Percentiles rank a stretch among this genome's conserved stretches.
phyloP scores from a whole-genome alignment of 176 grass and related monocot species.

The Pontederia paniculata region DNA sequence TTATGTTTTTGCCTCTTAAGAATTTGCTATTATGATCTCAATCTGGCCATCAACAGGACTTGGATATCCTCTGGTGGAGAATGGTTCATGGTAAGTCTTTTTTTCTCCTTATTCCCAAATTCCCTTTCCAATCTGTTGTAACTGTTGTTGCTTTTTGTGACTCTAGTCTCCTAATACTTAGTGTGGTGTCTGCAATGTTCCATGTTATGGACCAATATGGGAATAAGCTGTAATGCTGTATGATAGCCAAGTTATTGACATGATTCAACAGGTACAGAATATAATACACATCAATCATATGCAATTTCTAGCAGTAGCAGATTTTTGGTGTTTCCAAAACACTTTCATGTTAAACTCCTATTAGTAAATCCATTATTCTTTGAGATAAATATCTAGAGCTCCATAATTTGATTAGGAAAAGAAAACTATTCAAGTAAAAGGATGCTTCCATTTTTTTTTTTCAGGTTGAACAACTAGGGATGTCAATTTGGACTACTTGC shows the following conservation, averaged over 20 bases:
- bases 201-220: constrained; percentile 22
- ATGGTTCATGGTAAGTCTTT: constrained; percentile 33
- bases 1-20: no score
- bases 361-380: no score
- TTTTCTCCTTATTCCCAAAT: not conserved
- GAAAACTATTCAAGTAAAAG: no score
- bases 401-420: no score
- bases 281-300: not conserved
- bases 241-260: constrained; percentile 18
- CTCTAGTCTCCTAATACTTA: not conserved
- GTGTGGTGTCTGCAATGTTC: constrained; percentile 17
- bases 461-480: no score
- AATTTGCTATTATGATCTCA: no score
- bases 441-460: no score
- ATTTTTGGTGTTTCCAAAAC: not conserved
- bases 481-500: no score
- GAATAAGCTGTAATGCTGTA: constrained; percentile 26
- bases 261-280: constrained; percentile 15
- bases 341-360: not conserved
- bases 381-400: no score
- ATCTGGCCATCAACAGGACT: constrained; percentile 32
- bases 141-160: not conserved
- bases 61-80: constrained; percentile 46
- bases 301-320: not conserved
- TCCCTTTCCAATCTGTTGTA: not conserved